phyloP scores from a whole-genome alignment of 495 filamentous ascomycete species.

The Clohesyomyces aquaticus region DNA sequence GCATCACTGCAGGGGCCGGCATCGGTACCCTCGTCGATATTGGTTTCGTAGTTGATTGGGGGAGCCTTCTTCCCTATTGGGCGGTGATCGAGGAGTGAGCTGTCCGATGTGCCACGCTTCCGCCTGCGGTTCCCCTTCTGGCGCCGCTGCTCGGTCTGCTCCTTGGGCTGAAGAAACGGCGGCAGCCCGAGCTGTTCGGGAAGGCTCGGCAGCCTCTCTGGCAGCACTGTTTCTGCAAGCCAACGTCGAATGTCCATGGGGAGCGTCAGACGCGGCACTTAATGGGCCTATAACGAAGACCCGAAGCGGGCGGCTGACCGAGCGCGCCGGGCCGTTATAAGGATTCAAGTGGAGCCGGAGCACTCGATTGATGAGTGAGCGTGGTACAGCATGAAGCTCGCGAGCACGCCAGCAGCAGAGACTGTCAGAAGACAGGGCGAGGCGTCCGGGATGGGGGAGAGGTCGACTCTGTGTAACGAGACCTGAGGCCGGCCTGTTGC shows the following conservation, averaged over 20 bases:
- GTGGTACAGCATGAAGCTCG: slow-evolving; percentile 34
- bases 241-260: slow-evolving; percentile 38
- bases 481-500: slow-evolving; percentile 14
- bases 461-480: slow-evolving; percentile 37
- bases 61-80: slow-evolving; percentile 14
- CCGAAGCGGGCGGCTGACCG: slow-evolving; percentile 28
- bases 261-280: slow-evolving; percentile 1
- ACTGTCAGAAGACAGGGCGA: slow-evolving; percentile 18
- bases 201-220: slow-evolving; percentile 30
- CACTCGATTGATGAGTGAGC: slow-evolving; percentile 2
- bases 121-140: slow-evolving; percentile 32
- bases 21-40: slow-evolving; percentile 14
- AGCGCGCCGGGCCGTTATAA: slow-evolving; percentile 27
- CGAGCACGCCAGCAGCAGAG: slow-evolving; percentile 10
- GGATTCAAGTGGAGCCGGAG: too few species aligned
- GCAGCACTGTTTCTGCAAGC: slow-evolving; percentile 31
- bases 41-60: slow-evolving; percentile 18
- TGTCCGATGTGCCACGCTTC: slow-evolving; percentile 43
- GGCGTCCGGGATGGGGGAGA: slow-evolving; percentile 5
- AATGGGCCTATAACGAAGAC: slow-evolving; percentile 1
- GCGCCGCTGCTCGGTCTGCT: slow-evolving; percentile 16
- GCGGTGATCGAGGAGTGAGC: slow-evolving; percentile 43
- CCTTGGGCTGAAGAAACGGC: slow-evolving; percentile 23
- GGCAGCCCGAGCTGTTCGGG: slow-evolving; percentile 21
- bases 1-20: slow-evolving; percentile 22